phyloP scores from a whole-genome alignment of 768 basidiomycete species.

The Boletus coccyginus region DNA sequence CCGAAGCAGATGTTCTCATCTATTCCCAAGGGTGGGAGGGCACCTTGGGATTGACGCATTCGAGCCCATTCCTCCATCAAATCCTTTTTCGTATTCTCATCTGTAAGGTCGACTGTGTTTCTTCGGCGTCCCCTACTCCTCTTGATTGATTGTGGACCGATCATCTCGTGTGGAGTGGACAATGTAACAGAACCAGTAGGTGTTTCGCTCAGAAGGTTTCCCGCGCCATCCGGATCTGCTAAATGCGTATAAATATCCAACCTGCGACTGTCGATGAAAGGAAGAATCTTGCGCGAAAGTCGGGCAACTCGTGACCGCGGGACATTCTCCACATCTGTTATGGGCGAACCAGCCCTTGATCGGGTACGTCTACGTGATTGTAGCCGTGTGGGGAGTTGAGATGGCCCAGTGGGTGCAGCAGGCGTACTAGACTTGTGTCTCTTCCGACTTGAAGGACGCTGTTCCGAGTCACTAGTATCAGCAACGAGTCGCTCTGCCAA shows the following conservation, averaged over 20 bases:
- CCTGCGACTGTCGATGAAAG: conserved; percentile 11
- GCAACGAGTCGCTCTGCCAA: background rate
- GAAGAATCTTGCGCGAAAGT: conserved; percentile 17
- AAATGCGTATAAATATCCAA: conserved; percentile 30
- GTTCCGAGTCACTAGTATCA: background rate
- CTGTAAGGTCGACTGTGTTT: conserved; percentile 12
- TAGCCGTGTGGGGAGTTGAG: conserved; percentile 8
- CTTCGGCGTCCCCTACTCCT: conserved; percentile 17
- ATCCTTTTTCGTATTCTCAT: conserved; percentile 21
- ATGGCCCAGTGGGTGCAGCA: conserved; percentile 2
- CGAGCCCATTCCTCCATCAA: conserved; percentile 31
- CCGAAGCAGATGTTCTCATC: background rate
- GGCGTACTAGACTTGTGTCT: conserved; percentile 23
- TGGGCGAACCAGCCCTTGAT: conserved; percentile 17
- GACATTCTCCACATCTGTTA: background rate
- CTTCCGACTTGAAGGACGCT: conserved; percentile 14
- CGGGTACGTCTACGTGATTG: conserved; percentile 15
- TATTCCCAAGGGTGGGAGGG: conserved; percentile 13
- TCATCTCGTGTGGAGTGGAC: background rate
- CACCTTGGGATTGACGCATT: conserved; percentile 29
- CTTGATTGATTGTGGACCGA: conserved; percentile 2
- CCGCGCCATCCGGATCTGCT: conserved; percentile 18
- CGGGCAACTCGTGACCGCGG: conserved; percentile 16
- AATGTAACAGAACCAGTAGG: conserved; percentile 1
- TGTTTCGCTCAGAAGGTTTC: conserved; percentile 8